Evolutionary conservation across 2,329 filamentous ascomycete species (phyloP).

Genomic region (Calcarisporium arbuscula): DNA sequence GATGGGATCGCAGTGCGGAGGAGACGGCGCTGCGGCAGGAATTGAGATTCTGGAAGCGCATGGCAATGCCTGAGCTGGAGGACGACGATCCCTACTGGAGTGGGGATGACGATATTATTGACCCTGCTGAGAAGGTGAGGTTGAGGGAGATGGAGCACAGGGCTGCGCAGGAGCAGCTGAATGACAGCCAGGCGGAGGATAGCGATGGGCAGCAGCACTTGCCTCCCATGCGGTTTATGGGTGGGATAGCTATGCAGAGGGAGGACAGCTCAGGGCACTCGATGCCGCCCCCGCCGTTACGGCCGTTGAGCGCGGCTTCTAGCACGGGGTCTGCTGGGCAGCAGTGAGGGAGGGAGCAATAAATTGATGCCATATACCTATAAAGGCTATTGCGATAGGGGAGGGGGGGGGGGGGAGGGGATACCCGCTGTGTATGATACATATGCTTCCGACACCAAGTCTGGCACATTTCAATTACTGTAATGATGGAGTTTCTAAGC

Average conservation of each 20-base stretch:
- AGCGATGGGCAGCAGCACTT: slow-evolving; percentile 23
- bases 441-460: no score
- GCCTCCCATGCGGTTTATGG: slow-evolving; percentile 21
- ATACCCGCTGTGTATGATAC: no score
- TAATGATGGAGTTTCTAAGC: no score
- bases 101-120: slow-evolving; percentile 59
- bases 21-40: slow-evolving; percentile 50
- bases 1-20: slow-evolving; percentile 48
- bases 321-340: slow-evolving; percentile 37
- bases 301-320: slow-evolving; percentile 33
- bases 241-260: slow-evolving; percentile 32
- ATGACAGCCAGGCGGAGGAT: slow-evolving; percentile 25
- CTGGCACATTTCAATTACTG: no score
- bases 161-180: slow-evolving; percentile 32
- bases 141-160: slow-evolving; percentile 43
- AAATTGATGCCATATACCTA: no score
- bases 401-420: no score
- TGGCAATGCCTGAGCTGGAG: slow-evolving; percentile 55
- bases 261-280: slow-evolving; percentile 23
- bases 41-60: slow-evolving; percentile 59
- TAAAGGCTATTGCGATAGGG: no score
- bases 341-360: no score
- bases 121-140: slow-evolving; percentile 53
- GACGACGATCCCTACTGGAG: slow-evolving; percentile 58
- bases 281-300: slow-evolving; percentile 23